Evolutionary conservation across 495 filamentous ascomycete genomes (phyloP).

Genomic region (Xylaria acuta): DNA sequence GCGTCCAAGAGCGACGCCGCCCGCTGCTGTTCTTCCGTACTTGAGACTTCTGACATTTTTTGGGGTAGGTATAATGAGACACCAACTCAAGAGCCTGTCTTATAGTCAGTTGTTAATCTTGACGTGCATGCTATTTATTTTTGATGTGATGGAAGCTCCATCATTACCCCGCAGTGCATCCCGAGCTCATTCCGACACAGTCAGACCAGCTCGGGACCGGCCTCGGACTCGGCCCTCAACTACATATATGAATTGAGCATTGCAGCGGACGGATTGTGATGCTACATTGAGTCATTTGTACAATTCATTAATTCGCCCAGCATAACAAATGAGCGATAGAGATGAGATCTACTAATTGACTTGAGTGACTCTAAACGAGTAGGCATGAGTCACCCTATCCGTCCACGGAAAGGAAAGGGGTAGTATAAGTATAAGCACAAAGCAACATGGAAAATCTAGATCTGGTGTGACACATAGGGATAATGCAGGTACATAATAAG

Average conservation of each 20-base stretch:
- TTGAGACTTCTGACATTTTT: constrained; percentile 14
- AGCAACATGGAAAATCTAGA: neutral
- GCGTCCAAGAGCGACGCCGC: constrained; percentile 50
- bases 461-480: too few relatives aligned
- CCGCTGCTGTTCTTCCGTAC: constrained; percentile 35
- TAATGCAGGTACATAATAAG: too few relatives aligned
- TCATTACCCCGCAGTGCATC: neutral
- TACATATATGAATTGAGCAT: neutral
- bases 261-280: neutral
- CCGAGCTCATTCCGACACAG: neutral
- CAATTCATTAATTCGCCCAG: too few relatives aligned
- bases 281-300: neutral
- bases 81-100: neutral
- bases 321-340: too few relatives aligned
- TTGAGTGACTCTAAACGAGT: neutral
- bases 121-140: too few relatives aligned
- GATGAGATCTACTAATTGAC: neutral
- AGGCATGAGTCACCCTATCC: neutral
- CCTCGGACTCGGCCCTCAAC: neutral
- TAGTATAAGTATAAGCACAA: too few relatives aligned
- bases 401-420: neutral
- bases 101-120: neutral
- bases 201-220: neutral
- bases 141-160: too few relatives aligned
- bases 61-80: neutral